Evolutionary conservation across 1,139 yeast genomes (phyloP), one percentile per base, ranked within the genome.

Genomic region (Citeromyces hawaiiensis): DNA sequence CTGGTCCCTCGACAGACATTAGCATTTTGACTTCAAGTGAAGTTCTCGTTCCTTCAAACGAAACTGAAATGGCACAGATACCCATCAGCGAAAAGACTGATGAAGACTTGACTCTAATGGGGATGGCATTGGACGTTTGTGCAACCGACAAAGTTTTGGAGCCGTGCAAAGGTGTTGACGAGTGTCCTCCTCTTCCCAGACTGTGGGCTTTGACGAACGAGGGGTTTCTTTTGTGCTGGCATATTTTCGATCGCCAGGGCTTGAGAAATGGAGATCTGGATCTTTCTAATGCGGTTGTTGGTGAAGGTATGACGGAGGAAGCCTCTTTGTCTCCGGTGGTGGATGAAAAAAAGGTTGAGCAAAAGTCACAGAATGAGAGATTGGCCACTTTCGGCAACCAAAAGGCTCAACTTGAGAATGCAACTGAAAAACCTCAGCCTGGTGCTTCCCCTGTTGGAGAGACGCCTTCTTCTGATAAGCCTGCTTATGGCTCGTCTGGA

Each of bases 101-200:
- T 33, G 80, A 72, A 39, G 94, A 83, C 51, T 70, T 82, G 4
- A 71, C 83, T 2, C 76, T 88, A 0, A 60, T 82, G 16, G 95
- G 95, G 2, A 48, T 82, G 29, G 75, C 72, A 0, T 40, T 83
- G 3, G 94, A 83, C 52, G 50, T 76, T 13, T 60, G 69, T 5
- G 61, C 73, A 4, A 52, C 55, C 1, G 64, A 63, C 5, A 49
- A 48, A 2, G 74, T 78, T 2, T 40, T 51, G 3, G 68, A 71
- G 23, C 85, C 91, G 0, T 71, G 77, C 46, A 56, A 62, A 9
- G 76, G 77, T 4, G 67, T 79, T 4, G 85, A 79, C 2, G 60
- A 58, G 36, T 70, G 71, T 4, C 71, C 67, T 0, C 66, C 73
- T 37, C 62, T 82, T 43, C 94, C 94, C 0, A 64, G 80, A 36